Base-by-base conservation (phyloP, 768 basidiomycete genomes). In the Sporobolomyces pararoseus region DNA sequence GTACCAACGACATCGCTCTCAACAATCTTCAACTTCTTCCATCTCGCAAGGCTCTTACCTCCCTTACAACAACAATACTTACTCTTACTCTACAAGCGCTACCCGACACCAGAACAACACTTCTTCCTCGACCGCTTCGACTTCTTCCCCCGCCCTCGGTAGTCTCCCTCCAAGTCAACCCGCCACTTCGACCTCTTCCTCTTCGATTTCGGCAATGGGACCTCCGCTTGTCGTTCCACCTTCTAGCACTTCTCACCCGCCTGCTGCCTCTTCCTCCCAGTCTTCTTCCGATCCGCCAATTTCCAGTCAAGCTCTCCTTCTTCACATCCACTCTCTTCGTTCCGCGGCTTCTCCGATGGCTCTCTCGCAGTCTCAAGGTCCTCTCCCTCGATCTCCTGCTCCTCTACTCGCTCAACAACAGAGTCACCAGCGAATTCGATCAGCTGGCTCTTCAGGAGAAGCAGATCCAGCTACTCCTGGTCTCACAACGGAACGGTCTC, bases 1-100 rank as follows among this genome's bases (percentile, higher is more conserved):
- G 4, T 70, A 65, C 50, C 67, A 68, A 34, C 67, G 62, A n/a
- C 72, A 74, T 42, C 57, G 68, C 0, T 53, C 42, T 6, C 68
- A 70, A 51, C 62, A 67, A 31, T 67, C 65, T 13, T 69, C 71
- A 32, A 73, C 64, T 7, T 73, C 67, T 9, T 73, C 71, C 31
- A 29, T 65, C 9, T 61, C 68, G 23, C 68, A 74, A 32, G 66
- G 65, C 7, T 66, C 62, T 12, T 67, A 53, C 31, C 63, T 72
- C 0, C 66, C 66, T 0, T 72, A 70, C 72, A 62, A 63, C 63
- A 35, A 16, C 53, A 42, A 42, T 42, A 25, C 39, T 12, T 29
- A 59, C 21, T 39, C 65, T 2, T 49, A 64, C 14, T 35, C 71
- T 3, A 55, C 34, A 9, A 51, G 3, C 25, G 47, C 27, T 7